A percentile compares a stretch with the other conserved stretches of the same genome.
These are phyloP conservation scores for Firmiana major DNA, from an alignment of 345 rosid species.

Conservation along the genomic window DNA sequence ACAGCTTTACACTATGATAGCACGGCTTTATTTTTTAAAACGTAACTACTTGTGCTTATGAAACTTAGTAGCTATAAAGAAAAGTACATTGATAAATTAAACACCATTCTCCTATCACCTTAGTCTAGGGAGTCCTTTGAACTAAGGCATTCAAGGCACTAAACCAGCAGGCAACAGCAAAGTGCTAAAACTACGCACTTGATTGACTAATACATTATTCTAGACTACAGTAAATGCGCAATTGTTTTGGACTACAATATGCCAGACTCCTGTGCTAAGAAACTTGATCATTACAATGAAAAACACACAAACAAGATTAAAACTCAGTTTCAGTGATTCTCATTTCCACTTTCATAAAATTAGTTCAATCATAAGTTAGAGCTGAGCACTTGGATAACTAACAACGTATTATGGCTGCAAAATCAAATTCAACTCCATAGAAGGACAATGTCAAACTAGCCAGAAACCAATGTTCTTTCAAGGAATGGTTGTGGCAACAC, in stretches of 20 bases:
- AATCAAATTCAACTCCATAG: not conserved
- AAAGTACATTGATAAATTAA: not conserved
- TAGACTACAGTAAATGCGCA: not conserved
- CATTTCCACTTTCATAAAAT: not conserved
- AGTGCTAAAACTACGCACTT: not conserved
- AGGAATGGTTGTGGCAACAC: slow-evolving; percentile 15
- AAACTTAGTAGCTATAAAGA: slow-evolving; percentile 4
- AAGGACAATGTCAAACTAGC: not conserved
- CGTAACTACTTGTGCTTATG: not conserved
- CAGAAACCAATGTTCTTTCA: not conserved
- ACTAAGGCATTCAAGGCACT: not conserved
- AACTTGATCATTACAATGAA: not conserved
- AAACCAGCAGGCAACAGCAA: not conserved
- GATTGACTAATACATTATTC: not conserved
- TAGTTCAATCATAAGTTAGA: not conserved
- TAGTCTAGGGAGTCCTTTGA: not conserved
- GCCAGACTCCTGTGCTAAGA: not conserved
- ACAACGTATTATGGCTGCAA: not conserved
- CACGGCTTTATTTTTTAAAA: not conserved
- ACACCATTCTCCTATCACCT: not conserved
- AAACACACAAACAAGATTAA: not conserved
- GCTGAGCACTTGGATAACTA: slow-evolving; percentile 3
- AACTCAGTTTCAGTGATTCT: not conserved
- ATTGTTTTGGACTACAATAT: not conserved
- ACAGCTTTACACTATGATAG: slow-evolving; percentile 10